A percentile compares a stretch with the other conserved stretches of the same genome.
phyloP scores from a whole-genome alignment of 129 eudicot species.

The Artemisia tridentata region DNA sequence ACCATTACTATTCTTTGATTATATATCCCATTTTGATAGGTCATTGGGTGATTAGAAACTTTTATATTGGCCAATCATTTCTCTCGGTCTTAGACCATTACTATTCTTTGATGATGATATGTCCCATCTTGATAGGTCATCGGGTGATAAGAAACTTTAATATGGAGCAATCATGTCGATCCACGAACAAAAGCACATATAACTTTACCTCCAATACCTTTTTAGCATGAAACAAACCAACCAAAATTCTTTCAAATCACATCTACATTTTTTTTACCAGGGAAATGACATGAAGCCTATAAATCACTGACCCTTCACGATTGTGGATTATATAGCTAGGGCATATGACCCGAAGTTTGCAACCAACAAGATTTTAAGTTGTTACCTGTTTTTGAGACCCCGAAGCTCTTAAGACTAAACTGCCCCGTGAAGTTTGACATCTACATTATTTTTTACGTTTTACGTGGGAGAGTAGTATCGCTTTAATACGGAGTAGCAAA shows the following conservation, averaged over 20 bases:
- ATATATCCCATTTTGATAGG: conserved; percentile 2
- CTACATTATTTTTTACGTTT: no score
- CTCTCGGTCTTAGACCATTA: no score
- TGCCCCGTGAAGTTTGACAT: no score
- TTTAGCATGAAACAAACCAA: background rate
- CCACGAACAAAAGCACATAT: background rate
- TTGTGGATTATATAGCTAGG: no score
- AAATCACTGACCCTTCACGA: no score
- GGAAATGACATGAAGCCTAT: no score
- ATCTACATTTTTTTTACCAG: background rate
- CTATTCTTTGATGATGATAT: conserved; percentile 8
- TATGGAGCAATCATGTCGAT: background rate
- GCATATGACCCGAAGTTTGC: no score
- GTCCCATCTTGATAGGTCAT: conserved; percentile 9
- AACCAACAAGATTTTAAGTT: no score
- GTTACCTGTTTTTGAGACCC: no score
- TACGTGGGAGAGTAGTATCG: no score
- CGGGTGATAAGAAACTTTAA: background rate
- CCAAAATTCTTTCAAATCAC: background rate
- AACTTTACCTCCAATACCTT: background rate
- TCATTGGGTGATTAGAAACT: conserved; percentile 5
- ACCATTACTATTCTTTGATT: background rate
- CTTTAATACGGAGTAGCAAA: no score
- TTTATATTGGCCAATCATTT: background rate
- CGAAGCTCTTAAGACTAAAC: no score